Conservation (phyloP, 345 rosid species). For the Geranium brycei region DNA sequence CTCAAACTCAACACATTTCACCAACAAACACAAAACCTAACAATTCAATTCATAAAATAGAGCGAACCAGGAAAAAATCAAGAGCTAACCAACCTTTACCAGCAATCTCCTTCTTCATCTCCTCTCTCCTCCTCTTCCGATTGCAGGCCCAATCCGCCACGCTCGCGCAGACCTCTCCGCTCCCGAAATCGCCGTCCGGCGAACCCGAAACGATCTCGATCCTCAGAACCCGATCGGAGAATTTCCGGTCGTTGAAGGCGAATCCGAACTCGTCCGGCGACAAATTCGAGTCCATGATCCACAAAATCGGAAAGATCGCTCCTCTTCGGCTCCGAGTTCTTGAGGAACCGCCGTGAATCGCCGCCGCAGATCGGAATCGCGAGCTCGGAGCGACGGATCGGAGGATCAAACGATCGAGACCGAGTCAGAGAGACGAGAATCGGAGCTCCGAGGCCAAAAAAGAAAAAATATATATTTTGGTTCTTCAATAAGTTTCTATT, state of each 20-base stretch:
- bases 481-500: too few relatives aligned
- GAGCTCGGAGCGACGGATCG: too few relatives aligned
- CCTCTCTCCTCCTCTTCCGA: constrained; percentile 47
- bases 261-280: constrained; percentile 30
- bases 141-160: constrained; percentile 45
- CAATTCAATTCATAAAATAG: too few relatives aligned
- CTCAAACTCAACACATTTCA: too few relatives aligned
- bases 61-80: not conserved
- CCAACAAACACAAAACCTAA: too few relatives aligned
- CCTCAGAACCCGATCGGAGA: constrained; percentile 55
- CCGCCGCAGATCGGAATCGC: not conserved
- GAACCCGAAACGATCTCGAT: constrained; percentile 40
- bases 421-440: too few relatives aligned
- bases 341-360: too few relatives aligned
- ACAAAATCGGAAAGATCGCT: not conserved
- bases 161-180: constrained; percentile 27
- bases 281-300: not conserved
- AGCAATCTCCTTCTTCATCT: not conserved
- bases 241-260: constrained; percentile 55
- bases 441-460: too few relatives aligned
- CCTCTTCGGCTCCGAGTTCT: not conserved
- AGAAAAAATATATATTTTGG: too few relatives aligned
- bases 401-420: too few relatives aligned
- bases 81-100: not conserved
- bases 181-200: constrained; percentile 20